These are phyloP conservation scores for Dillenia turbinata DNA, from an alignment of 164 flowering plant genomes.

Conservation along the genomic window DNA sequence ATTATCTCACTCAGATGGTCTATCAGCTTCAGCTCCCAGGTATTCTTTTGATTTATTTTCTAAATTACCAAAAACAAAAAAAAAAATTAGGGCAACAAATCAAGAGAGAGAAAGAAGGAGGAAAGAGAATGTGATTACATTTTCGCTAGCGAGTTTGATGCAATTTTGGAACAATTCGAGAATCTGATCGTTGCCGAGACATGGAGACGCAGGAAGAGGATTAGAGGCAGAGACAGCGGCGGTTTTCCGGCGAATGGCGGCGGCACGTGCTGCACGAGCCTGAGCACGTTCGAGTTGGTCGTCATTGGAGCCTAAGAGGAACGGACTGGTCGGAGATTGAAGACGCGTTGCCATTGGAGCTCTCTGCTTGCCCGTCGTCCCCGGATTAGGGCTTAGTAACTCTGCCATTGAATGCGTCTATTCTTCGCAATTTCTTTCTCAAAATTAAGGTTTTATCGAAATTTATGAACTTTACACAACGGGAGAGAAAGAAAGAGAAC, in stretches of 20 bases:
- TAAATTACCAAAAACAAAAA: constrained; percentile 20
- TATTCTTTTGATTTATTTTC: constrained; percentile 98
- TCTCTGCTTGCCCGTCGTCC: constrained; percentile 33
- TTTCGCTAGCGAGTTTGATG: constrained; percentile 95
- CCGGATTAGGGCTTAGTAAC: constrained; percentile 51
- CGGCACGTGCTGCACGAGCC: constrained; percentile 91
- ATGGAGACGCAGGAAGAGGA: constrained; percentile 22
- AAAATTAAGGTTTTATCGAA: background rate
- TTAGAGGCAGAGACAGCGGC: constrained; percentile 20
- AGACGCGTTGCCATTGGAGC: constrained; percentile 35
- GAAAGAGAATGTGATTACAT: constrained; percentile 35
- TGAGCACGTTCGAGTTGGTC: constrained; percentile 87
- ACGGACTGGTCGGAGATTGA: constrained; percentile 67
- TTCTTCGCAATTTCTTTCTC: constrained; percentile 1
- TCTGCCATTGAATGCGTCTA: constrained; percentile 42
- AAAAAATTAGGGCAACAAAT: constrained; percentile 1
- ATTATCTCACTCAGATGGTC: constrained; percentile 85
- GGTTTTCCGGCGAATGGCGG: constrained; percentile 67
- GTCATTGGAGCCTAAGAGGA: constrained; percentile 76
- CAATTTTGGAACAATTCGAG: constrained; percentile 80
- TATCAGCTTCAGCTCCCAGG: constrained; percentile 88
- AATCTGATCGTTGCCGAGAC: constrained; percentile 67
- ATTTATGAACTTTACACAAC: background rate
- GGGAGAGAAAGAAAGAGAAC: constrained; percentile 5
- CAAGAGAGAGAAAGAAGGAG: background rate